Evolutionary conservation across 179 eudicot genomes (phyloP).

Genomic region (Vitellaria paradoxa): DNA sequence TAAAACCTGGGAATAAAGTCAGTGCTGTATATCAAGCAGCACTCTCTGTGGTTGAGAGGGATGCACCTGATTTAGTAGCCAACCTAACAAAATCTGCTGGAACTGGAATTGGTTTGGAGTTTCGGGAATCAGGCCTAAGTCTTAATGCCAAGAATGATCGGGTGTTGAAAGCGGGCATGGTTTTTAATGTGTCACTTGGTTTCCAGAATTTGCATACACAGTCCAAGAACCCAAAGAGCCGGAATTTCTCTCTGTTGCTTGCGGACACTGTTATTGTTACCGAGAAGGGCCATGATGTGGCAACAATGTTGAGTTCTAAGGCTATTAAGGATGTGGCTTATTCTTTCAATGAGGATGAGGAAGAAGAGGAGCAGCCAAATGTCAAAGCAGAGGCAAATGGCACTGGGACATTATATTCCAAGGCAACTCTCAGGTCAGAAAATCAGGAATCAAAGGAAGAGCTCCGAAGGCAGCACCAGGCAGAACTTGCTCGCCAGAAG

Average conservation of each 20-base stretch:
- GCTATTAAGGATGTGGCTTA: conserved; percentile 80
- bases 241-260: conserved; percentile 63
- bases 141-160: conserved; percentile 77
- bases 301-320: conserved; percentile 61
- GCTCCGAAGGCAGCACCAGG: conserved; percentile 85
- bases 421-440: conserved; percentile 85
- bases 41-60: conserved; percentile 59
- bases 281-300: conserved; percentile 47
- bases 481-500: conserved; percentile 95
- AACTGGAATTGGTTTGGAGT: conserved; percentile 94
- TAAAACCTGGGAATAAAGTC: conserved; percentile 63
- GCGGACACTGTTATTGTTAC: conserved; percentile 75
- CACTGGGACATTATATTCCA: conserved; percentile 39
- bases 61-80: conserved; percentile 71
- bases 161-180: conserved; percentile 73
- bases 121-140: conserved; percentile 76
- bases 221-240: conserved; percentile 59
- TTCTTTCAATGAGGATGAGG: conserved; percentile 83
- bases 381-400: conserved; percentile 38
- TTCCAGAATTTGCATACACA: conserved; percentile 74
- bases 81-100: conserved; percentile 86
- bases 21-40: conserved; percentile 69
- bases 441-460: conserved; percentile 87
- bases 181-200: conserved; percentile 78
- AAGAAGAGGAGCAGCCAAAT: conserved; percentile 50